Evolutionary conservation across 1,139 yeast genomes (phyloP).

Genomic region (Diutina ranongensis): DNA sequence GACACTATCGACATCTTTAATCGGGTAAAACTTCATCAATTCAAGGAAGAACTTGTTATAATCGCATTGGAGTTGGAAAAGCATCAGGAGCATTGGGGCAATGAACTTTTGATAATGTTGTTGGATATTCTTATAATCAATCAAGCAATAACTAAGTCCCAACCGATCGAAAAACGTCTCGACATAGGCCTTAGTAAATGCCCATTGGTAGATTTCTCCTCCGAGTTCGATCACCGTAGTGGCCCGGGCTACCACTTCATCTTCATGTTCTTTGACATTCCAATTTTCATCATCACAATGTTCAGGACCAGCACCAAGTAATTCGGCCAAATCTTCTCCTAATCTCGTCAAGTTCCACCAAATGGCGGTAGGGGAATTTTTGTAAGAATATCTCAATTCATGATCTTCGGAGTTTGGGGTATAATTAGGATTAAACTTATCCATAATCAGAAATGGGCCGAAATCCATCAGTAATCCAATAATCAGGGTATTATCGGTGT

Average conservation of each 20-base stretch:
- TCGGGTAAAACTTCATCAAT: constrained; percentile 15
- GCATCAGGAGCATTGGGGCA: constrained; percentile 50
- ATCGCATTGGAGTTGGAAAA: constrained; percentile 56
- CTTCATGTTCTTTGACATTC: constrained; percentile 22
- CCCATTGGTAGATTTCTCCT: constrained; percentile 53
- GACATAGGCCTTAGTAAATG: constrained; percentile 50
- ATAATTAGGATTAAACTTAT: constrained; percentile 66
- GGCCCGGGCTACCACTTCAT: constrained; percentile 47
- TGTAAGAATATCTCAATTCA: constrained; percentile 58
- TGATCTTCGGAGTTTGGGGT: constrained; percentile 90
- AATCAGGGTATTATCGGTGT: constrained; percentile 87
- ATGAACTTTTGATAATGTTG: constrained; percentile 35
- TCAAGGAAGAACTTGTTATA: constrained; percentile 67
- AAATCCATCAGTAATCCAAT: constrained; percentile 82
- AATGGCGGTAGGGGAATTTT: constrained; percentile 72
- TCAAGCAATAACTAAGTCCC: constrained; percentile 40
- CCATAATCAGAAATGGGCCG: constrained; percentile 91
- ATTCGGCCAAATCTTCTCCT: constrained; percentile 75
- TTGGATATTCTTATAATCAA: constrained; percentile 25
- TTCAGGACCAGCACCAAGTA: constrained; percentile 58
- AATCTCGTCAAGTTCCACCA: constrained; percentile 91
- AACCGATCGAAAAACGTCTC: constrained; percentile 53
- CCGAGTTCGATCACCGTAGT: constrained; percentile 51
- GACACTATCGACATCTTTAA: constrained; percentile 14
- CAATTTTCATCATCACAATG: constrained; percentile 19